Evolutionary conservation across 2,329 filamentous ascomycete genomes (phyloP).

Genomic region (Hypoxylon sp.): DNA sequence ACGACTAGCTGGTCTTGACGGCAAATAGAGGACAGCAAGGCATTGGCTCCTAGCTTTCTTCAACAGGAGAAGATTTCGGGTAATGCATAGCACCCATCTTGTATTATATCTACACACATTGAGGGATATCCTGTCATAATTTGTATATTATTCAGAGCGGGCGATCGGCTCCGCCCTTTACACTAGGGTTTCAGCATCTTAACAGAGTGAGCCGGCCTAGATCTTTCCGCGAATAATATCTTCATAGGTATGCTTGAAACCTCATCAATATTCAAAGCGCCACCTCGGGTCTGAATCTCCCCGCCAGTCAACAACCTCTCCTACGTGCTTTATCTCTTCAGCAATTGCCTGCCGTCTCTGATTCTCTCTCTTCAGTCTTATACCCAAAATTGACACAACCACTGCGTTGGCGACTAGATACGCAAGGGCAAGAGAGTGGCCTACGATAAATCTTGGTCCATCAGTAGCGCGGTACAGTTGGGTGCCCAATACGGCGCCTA

Average conservation of each 20-base stretch:
- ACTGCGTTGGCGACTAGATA: slow-evolving; percentile 73
- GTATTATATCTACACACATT: background rate
- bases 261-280: slow-evolving; percentile 71
- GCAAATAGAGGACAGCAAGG: slow-evolving; percentile 21
- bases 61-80: background rate
- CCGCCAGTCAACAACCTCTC: slow-evolving; percentile 67
- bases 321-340: slow-evolving; percentile 64
- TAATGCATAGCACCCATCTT: background rate
- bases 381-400: slow-evolving; percentile 68
- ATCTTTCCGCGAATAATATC: background rate
- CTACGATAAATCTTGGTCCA: slow-evolving; percentile 74
- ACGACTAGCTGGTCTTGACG: slow-evolving; percentile 44
- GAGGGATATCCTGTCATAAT: background rate
- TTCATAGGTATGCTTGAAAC: background rate
- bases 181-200: background rate
- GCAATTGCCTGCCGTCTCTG: slow-evolving; percentile 61
- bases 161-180: background rate
- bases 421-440: slow-evolving; percentile 76
- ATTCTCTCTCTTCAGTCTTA: slow-evolving; percentile 72
- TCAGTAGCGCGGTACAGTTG: slow-evolving; percentile 76
- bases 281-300: slow-evolving; percentile 76
- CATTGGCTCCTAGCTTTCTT: background rate
- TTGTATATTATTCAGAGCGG: background rate
- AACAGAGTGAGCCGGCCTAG: background rate
- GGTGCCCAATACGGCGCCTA: slow-evolving; percentile 78